Evolutionary conservation across 2,329 filamentous ascomycete genomes (phyloP).

Genomic region (Ceratocystis alfenasii): DNA sequence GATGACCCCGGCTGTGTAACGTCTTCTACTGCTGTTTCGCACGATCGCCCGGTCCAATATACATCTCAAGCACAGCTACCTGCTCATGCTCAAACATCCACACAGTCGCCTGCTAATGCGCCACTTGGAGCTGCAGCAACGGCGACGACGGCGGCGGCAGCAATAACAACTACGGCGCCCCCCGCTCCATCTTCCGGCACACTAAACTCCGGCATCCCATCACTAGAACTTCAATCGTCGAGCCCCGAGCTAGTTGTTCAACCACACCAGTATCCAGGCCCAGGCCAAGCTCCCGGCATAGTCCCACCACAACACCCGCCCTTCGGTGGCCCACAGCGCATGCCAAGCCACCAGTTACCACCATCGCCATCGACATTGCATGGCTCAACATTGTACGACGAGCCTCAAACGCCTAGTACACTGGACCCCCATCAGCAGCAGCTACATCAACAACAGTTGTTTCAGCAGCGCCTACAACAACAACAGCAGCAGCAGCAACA

Average conservation of each 20-base stretch:
- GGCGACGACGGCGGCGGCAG: background rate
- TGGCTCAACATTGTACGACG: conserved; percentile 6
- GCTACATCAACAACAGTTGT: conserved; percentile 1
- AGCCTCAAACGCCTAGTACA: background rate
- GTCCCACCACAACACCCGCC: background rate
- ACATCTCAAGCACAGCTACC: background rate
- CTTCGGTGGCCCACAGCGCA: background rate
- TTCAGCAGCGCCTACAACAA: background rate
- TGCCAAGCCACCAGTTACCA: background rate
- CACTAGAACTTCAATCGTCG: conserved; percentile 1
- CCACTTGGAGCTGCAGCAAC: too few species aligned
- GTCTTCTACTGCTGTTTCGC: background rate
- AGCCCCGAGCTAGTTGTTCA: conserved; percentile 1
- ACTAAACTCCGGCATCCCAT: background rate
- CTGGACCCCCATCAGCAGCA: conserved; percentile 1
- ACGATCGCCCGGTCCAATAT: background rate
- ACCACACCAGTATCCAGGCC: background rate
- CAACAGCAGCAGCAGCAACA: background rate
- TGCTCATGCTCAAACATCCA: background rate
- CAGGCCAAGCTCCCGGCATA: background rate
- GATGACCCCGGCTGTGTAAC: conserved; percentile 1
- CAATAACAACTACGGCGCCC: background rate
- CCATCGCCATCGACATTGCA: conserved; percentile 8
- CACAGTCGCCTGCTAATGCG: too few species aligned
- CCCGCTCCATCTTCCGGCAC: background rate